Evolutionary conservation across 805 yeast species (phyloP).

Genomic region (Starmerella bombicola): DNA sequence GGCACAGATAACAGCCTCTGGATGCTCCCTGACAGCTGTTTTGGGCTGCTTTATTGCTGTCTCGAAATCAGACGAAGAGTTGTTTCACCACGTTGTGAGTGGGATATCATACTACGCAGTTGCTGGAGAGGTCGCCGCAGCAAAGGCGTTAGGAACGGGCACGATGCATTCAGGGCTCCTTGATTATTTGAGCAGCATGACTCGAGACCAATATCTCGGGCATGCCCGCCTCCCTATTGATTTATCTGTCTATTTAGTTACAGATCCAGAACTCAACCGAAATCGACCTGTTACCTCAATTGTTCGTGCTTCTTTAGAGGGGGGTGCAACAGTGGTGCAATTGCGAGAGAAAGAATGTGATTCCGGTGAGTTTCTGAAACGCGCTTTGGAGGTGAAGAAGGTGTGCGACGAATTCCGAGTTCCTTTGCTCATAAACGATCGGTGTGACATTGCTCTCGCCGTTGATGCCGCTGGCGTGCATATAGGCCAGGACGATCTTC

Average conservation of each 20-base stretch:
- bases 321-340: constrained; percentile 74
- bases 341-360: constrained; percentile 65
- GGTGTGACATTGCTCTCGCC: constrained; percentile 82
- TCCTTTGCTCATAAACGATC: constrained; percentile 74
- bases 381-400: constrained; percentile 49
- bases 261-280: constrained; percentile 17
- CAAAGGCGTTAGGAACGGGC: constrained; percentile 16
- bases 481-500: constrained; percentile 86
- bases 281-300: constrained; percentile 9
- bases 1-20: constrained; percentile 23
- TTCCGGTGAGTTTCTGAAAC: constrained; percentile 52
- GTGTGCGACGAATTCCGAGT: constrained; percentile 48
- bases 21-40: constrained; percentile 20
- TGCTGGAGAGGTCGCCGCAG: constrained; percentile 21
- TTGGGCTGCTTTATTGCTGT: constrained; percentile 17
- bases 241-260: constrained; percentile 19
- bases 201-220: constrained; percentile 9
- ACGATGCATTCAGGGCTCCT: constrained; percentile 18
- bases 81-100: constrained; percentile 9
- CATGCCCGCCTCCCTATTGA: constrained; percentile 16
- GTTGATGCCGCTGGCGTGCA: constrained; percentile 85
- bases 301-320: constrained; percentile 39
- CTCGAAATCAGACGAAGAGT: neutral
- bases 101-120: constrained; percentile 19
- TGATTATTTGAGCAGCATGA: constrained; percentile 17